Conservation (phyloP, 768 basidiomycete species). For the Sporobolomyces phaffii region DNA sequence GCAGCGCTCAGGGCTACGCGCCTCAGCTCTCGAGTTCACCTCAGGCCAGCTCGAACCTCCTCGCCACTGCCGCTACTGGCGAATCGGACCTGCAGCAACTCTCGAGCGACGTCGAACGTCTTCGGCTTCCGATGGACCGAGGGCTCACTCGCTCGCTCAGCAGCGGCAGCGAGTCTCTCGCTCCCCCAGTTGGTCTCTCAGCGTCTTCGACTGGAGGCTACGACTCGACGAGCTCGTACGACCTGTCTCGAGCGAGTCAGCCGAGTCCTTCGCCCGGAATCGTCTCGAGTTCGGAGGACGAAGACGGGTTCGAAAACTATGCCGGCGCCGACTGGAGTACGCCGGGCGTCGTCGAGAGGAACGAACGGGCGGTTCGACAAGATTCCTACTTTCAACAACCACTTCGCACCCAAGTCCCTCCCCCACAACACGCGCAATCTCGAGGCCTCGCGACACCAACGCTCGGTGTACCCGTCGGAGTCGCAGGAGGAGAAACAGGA, state of each 20-base stretch:
- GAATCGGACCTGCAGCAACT: constrained; percentile 8
- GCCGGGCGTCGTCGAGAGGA: not conserved
- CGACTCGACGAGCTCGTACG: constrained; percentile 15
- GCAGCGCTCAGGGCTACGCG: not conserved
- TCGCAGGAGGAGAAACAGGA: not conserved
- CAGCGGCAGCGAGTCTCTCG: constrained; percentile 3
- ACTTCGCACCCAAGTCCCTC: not conserved
- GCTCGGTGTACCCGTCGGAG: not conserved
- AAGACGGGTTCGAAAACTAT: constrained; percentile 34
- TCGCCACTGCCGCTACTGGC: not conserved
- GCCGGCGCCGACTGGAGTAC: constrained; percentile 11
- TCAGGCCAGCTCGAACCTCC: not conserved
- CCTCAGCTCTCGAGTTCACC: not conserved
- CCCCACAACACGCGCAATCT: not conserved
- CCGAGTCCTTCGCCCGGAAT: constrained; percentile 9
- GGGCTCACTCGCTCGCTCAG: not conserved
- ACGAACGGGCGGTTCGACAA: not conserved
- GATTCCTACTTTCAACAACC: constrained; percentile 4
- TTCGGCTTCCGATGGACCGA: not conserved
- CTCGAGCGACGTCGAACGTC: constrained; percentile 17
- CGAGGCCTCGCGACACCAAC: not conserved
- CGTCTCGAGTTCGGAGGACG: constrained; percentile 31
- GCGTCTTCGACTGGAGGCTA: not conserved
- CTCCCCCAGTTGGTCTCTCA: not conserved
- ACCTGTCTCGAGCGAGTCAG: constrained; percentile 2